Evolutionary conservation across 139 green algal genomes (phyloP).

Genomic region (Auxenochlorella pyrenoidosa): DNA sequence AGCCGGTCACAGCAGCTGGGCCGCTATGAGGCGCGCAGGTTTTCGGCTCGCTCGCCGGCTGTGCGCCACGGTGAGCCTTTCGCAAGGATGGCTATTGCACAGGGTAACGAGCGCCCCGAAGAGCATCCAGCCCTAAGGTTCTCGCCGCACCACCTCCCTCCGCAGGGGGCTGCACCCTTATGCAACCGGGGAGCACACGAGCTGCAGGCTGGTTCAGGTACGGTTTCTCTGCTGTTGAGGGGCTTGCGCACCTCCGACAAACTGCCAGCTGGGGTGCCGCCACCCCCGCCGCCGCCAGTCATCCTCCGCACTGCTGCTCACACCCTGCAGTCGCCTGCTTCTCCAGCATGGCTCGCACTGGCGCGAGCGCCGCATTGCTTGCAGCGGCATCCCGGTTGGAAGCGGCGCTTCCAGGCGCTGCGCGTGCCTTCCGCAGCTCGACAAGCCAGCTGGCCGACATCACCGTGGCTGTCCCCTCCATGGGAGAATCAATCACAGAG

Average conservation of each 20-base stretch:
- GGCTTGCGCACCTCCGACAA: neutral
- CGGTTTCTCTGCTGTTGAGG: neutral
- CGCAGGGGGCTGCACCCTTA: constrained; percentile 29
- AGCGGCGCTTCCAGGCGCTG: neutral
- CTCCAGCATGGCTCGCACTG: too few relatives aligned
- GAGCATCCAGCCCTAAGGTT: neutral
- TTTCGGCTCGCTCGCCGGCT: neutral
- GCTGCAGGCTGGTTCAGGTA: constrained; percentile 8
- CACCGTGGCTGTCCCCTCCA: constrained; percentile 75
- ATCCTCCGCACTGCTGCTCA: too few relatives aligned
- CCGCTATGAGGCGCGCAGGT: neutral
- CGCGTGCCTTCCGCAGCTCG: constrained; percentile 12
- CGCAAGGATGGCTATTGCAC: neutral
- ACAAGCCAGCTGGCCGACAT: constrained; percentile 23
- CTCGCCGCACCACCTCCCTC: neutral
- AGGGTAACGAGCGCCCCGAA: neutral
- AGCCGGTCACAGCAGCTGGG: too few relatives aligned
- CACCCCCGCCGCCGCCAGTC: neutral
- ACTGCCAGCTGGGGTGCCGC: neutral
- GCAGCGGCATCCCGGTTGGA: neutral
- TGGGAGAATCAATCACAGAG: constrained; percentile 96
- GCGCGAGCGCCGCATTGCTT: neutral
- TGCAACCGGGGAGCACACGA: neutral
- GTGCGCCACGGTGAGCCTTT: constrained; percentile 1
- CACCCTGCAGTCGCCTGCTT: neutral